Base-by-base conservation (phyloP, 345 rosid species). In the Toxicodendron radicans region DNA sequence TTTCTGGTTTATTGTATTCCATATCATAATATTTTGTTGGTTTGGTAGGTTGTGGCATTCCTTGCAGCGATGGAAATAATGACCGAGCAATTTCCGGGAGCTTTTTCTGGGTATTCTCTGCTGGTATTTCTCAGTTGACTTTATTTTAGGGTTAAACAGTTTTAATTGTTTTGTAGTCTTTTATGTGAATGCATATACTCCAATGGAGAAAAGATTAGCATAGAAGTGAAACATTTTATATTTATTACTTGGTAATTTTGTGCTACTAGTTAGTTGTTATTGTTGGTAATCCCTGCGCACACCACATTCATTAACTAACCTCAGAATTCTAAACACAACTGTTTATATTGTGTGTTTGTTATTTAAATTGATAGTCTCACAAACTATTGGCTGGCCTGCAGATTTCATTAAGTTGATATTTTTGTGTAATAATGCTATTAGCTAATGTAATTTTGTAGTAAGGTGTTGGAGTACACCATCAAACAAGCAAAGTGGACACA, bases 391-490 rank as follows among this genome's bases (percentile, higher is more conserved):
- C 30, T 27, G 30, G 30, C 30, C 30, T n/a, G n/a, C n/a, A 27
- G 30, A 27, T 27, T 27, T 27, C 30, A 27, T 1, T 27, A 27
- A 27, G 30, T 27, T 27, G 30, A 27, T 64, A 21, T 38, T 20
- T 64, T 7, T 41, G 51, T 65, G 49, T n/a, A 12, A 24, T 49
- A 68, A 58, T 12, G 32, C 20, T 51, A 4, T 2, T 45, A 10
- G n/a, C 45, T 67, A 27, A 23, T 72, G 52, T 45, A 57, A 58
- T 16, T 70, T 60, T 68, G 69, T 48, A 62, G 78, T 46, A 52
- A 95, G 99, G 99, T 93, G 77, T 80, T 91, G 97, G 98, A 95
- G 79, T 95, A 98, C 72, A 98, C 72, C 99, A 95, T 81, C 97
- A 95, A 83, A 79, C 98, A 71, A 74, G 90, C 49, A 95, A 95